Base-by-base conservation (phyloP, 192 early-diverging fungal genomes). In the Coemansia sp. region DNA sequence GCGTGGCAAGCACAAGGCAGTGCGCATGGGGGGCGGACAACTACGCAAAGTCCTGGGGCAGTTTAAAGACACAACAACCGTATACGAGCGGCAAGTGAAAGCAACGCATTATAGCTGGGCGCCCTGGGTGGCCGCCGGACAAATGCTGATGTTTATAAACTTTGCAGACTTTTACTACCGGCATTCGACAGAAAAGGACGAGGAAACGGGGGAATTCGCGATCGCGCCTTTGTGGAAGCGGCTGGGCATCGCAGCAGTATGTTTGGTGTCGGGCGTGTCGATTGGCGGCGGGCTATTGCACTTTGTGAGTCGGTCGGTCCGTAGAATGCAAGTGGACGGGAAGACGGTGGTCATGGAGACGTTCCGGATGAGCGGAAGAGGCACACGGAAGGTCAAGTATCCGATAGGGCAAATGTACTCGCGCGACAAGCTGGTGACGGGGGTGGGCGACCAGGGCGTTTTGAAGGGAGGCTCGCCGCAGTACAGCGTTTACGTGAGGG, bases 101-200 rank as follows among this genome's bases (percentile, higher is more conserved):
- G 56, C 39, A n/a, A 75, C 51, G 7, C 64, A 53, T 28, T 75
- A 58, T 42, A 56, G 40, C 14, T 75, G 72, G 72, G 72, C 58
- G 8, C 65, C 66, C 7, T 75, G 72, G 72, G 72, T 68, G 10
- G 72, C 47, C 0, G 62, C 53, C 58, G 72, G 72, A 1, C 72
- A 75, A 40, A 52, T 75, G 56, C 62, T 75, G 10, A 60, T 75
- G 41, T 75, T 66, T 54, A 30, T 75, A 30, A 75, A 75, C 37
- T 75, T 75, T 75, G 72, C 72, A 4, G 72, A 75, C 56, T 75
- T 75, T 58, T 75, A 69, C 62, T 69, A 61, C 65, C 61, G 66
- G 23, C 60, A 65, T 54, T 65, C 72, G 20, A 56, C 64, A 58
- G 72, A 68, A 14, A 51, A 75, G 28, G 40, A 69, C 56, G 49